Evolutionary conservation across 139 green algal genomes (phyloP).

Genomic region (Choricystis sp.): DNA sequence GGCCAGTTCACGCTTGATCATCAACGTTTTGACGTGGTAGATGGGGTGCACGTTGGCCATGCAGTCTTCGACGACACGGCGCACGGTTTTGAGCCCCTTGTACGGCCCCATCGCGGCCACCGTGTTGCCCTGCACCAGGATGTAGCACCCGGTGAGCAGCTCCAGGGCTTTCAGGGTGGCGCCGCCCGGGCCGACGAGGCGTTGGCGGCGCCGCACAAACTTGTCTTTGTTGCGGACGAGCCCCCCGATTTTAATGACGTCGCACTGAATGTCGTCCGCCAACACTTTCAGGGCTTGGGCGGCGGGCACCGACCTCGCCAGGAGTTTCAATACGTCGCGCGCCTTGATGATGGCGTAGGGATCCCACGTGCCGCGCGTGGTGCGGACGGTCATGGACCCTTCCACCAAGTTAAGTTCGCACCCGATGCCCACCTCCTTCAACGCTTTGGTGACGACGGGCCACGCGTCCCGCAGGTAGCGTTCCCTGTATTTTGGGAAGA

Average conservation of each 20-base stretch:
- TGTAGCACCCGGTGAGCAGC: conserved; percentile 93
- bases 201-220: conserved; percentile 93
- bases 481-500: conserved; percentile 98
- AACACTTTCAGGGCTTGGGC: conserved; percentile 86
- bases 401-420: conserved; percentile 97
- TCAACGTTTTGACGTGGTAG: conserved; percentile 97
- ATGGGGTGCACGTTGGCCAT: conserved; percentile 98
- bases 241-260: conserved; percentile 97
- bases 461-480: conserved; percentile 95
- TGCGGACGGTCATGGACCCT: conserved; percentile 91
- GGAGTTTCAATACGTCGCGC: conserved; percentile 95
- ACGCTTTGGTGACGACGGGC: conserved; percentile 68
- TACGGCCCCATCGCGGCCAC: conserved; percentile 88
- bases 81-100: conserved; percentile 78
- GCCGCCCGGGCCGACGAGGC: conserved; percentile 89
- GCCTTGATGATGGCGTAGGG: conserved; percentile 98
- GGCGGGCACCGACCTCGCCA: conserved; percentile 81
- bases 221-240: conserved; percentile 90
- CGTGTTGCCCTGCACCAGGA: conserved; percentile 92
- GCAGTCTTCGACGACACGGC: conserved; percentile 95
- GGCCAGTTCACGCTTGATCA: conserved; percentile 97
- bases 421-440: conserved; percentile 69
- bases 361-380: conserved; percentile 96
- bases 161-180: conserved; percentile 96
- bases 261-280: conserved; percentile 83